Conservation (phyloP, 176 grass and related monocot species). For the Avena eriantha region DNA sequence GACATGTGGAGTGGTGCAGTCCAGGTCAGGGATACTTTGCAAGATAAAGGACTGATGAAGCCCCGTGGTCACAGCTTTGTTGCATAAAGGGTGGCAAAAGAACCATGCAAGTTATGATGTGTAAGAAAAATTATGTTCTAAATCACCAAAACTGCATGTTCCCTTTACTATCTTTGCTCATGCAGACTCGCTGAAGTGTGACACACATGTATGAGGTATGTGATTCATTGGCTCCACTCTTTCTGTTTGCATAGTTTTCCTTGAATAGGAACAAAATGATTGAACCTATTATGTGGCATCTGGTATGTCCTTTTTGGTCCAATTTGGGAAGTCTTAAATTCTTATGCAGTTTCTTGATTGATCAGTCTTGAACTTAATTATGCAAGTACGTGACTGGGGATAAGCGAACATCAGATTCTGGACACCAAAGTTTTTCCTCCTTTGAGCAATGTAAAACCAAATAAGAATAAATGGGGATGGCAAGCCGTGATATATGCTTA, state of each 20-base stretch:
- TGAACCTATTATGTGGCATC: not conserved
- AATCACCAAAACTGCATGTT: not conserved
- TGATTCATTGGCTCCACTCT: not conserved
- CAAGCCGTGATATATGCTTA: too few relatives aligned
- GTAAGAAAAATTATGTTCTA: not conserved
- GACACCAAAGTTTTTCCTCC: not conserved
- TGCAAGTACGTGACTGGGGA: not conserved
- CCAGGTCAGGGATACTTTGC: constrained; percentile 59
- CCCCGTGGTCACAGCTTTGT: constrained; percentile 59
- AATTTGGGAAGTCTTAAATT: not conserved
- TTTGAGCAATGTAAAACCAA: not conserved
- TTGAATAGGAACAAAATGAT: not conserved
- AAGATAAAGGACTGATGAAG: constrained; percentile 65
- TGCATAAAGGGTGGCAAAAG: constrained; percentile 4
- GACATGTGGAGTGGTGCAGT: constrained; percentile 66
- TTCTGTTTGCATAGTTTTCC: constrained; percentile 8
- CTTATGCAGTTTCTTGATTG: not conserved
- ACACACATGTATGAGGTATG: not conserved
- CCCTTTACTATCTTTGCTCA: not conserved
- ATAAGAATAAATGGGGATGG: not conserved
- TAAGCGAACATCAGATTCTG: not conserved
- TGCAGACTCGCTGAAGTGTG: not conserved
- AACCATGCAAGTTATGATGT: not conserved
- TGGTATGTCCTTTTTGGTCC: not conserved
- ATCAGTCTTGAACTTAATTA: not conserved